Percentiles rank a stretch among this genome's conserved stretches.
These are phyloP conservation scores for Kentomonas sorsogonicus DNA, from an alignment of 208 protist species.

Conservation along the genomic window DNA sequence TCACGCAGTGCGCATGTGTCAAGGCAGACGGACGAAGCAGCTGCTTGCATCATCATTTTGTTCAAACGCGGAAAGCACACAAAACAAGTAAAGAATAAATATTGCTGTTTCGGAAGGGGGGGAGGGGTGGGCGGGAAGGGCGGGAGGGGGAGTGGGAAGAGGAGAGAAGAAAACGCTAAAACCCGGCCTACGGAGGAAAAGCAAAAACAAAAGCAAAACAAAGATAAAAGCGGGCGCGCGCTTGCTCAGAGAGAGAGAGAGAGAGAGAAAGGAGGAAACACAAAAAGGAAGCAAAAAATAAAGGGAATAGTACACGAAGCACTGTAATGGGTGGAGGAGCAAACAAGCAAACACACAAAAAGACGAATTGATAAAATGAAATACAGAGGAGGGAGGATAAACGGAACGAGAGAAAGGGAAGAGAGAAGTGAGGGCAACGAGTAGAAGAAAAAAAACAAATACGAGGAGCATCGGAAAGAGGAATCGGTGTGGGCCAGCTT, in stretches of 20 bases:
- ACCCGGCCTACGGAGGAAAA: too few species aligned
- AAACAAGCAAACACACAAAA: slow-evolving; percentile 1
- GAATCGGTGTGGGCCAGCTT: too few species aligned
- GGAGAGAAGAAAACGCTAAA: neutral
- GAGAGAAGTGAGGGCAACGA: too few species aligned
- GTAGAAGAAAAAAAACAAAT: too few species aligned
- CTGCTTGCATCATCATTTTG: neutral
- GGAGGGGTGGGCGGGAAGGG: neutral
- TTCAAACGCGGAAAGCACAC: neutral
- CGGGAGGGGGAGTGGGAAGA: neutral
- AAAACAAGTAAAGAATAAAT: neutral
- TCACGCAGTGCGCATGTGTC: too few species aligned
- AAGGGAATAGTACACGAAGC: neutral
- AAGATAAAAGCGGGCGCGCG: neutral
- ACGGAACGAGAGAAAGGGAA: too few species aligned
- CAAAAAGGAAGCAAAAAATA: slow-evolving; percentile 1
- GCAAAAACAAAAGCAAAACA: neutral
- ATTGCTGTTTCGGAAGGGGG: neutral
- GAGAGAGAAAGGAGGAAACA: neutral
- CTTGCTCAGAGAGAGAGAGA: neutral
- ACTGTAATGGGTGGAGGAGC: neutral
- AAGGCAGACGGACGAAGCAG: too few species aligned
- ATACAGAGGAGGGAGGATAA: too few species aligned
- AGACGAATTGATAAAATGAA: neutral
- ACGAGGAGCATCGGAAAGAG: too few species aligned